Base-by-base conservation (phyloP, 2,329 filamentous ascomycete species). In the Davidsoniella eucalypti region DNA sequence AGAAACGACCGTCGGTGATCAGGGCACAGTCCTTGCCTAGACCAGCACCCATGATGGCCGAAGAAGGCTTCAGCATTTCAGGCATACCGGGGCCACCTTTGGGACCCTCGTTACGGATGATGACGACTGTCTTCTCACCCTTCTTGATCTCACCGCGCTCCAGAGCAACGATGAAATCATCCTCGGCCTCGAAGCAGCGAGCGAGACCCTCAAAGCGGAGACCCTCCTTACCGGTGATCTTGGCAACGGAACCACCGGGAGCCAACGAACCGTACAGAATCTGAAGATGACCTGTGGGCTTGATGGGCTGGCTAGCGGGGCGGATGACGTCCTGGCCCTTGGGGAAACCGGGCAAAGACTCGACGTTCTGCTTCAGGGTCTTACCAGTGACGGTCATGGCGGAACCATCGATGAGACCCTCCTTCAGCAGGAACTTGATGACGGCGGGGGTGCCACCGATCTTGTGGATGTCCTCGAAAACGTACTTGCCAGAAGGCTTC, bases 141-240 rank as follows among this genome's bases (percentile, higher is more conserved):
- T 83, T 81, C 57, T 87, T 86, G 59, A 94, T 86, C 57, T 81
- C 72, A 50, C 86, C 85, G 42, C 73, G 70, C 65, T 84, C 82
- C 12, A 95, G 72, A 0, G 87, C 85, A 25, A 73, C 68, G 61
- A 93, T 84, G 58, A 94, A 82, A 59, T 82, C 75, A 57, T 80
- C 73, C 66, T 95, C 88, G 56, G 87, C 84, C 65, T 94, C 74
- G 63, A 87, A 94, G 55, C 87, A 84, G 40, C 78, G 75, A 3
- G 88, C 87, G 61, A 80, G 85, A 53, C 87, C 87, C 10, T 73
- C 79, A 65, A 94, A 94, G 9, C 69, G 71, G 14, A 86, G 74
- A n/a, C 88, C 87, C 65, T 94, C 87, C 68, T 94, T 94, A 46
- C 87, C 87, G 0, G 87, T 94, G 64, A 94, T 94, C 67, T 94